phyloP scores from a whole-genome alignment of 202 grass and related monocot genomes.

The Carex arenaria region DNA sequence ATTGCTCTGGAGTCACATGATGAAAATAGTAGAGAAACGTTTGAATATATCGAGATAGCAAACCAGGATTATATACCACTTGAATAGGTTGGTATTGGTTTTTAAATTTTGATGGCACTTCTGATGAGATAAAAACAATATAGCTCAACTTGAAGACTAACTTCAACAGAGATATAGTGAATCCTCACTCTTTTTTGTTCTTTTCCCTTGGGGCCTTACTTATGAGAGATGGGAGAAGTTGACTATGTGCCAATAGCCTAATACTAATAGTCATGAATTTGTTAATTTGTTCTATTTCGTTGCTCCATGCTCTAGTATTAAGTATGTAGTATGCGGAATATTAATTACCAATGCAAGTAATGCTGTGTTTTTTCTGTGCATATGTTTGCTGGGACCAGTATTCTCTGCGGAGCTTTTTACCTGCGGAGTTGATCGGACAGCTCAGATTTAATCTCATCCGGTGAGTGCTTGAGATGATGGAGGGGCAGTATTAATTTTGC shows the following conservation, averaged over 20 bases:
- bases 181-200: no score
- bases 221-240: no score
- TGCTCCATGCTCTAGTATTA: not conserved
- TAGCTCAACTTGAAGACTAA: not conserved
- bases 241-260: no score
- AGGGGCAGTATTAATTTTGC: no score
- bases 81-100: not conserved
- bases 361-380: not conserved
- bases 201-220: no score
- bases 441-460: no score
- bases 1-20: not conserved
- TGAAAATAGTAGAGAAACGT: not conserved
- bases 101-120: not conserved
- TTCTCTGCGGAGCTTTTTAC: no score
- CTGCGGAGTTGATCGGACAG: no score
- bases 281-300: constrained; percentile 6
- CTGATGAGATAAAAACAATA: not conserved
- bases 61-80: not conserved
- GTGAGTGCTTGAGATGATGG: no score
- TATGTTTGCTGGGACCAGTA: no score
- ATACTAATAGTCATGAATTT: not conserved
- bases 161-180: not conserved
- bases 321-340: not conserved
- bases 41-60: not conserved
- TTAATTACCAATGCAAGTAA: not conserved